Base-by-base conservation (phyloP, 306 rosid genomes). In the Castanea crenata region DNA sequence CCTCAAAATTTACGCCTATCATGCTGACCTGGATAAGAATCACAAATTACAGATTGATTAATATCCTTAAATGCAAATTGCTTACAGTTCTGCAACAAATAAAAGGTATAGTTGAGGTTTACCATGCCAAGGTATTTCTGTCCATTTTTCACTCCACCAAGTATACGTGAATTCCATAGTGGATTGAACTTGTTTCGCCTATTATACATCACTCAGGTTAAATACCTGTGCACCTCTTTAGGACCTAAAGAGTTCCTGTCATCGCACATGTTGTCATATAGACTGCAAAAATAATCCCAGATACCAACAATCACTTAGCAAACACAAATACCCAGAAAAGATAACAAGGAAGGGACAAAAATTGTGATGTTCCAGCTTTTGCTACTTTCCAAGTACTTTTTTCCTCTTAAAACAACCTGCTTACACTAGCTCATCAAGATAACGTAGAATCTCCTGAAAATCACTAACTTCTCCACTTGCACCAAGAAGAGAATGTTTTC, bases 391-490 rank as follows among this genome's bases (percentile, higher is more conserved):
- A 31, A 29, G 21, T 23, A 20, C 49, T 2, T 11, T 12, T 41
- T 31, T 65, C 71, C 71, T 65, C 38, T n/a, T 41, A 32, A 65
- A 65, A 65, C 49, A 65, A 65, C 18, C 46, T 58, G 71, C 90
- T 91, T 81, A 92, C 99, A 91, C 86, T 54, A 94, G 97, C 61
- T 94, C 97, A 57, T 92, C 97, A 41, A 94, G 97, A 71, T 86
- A 82, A 56, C 84, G 88, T 56, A 89, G 56, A 54, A 93, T 82
- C 89, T 93, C 92, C 87, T 93, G 98, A 80, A 92, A 95, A 61
- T 95, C 99, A 84, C 99, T 95, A 63, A 95, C 82, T 88, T 95
- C 99, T 71, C 99, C 99, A 49, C 96, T 95, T 67, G 93, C 99
- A 61, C 97, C 98, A 34, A 95, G 91, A 73, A 92, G 91, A 75